Base-by-base conservation (phyloP, 352 stramenopile genomes). In the Bremia lactucae region DNA sequence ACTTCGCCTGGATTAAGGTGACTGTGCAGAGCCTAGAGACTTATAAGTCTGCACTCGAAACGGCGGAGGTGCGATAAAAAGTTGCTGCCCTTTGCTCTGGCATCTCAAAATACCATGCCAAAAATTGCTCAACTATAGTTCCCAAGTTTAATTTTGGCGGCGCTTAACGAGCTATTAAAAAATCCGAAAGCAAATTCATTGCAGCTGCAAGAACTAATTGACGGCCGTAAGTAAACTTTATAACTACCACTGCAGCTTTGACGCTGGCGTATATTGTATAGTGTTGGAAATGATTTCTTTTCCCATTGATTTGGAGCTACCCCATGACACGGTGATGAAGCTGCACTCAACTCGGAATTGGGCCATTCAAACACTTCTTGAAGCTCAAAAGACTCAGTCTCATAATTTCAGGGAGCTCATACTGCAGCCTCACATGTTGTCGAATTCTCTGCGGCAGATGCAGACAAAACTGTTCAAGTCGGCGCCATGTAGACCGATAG, bases 241-340 rank as follows among this genome's bases (percentile, higher is more conserved):
- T n/a, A n/a, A n/a, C n/a, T n/a, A n/a, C n/a, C 10, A 3, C 26
- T 15, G 9, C 9, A 26, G 9, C 3, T 18, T 18, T 45, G 20
- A 55, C 15, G 18, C 4, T 46, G 23, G 34, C 7, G 6, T 9
- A 43, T 24, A 14, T 3, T 26, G 33, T 47, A 3, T 20, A 74
- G 65, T 77, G 38, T 36, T 73, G 46, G 62, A 73, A 46, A 67
- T 77, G 62, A 63, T 68, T 16, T 56, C 55, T 25, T 56, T 69
- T 9, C 38, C 41, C 11, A 60, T 50, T 34, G 46, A 60, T 33
- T 25, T 36, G 25, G 52, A 53, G 22, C 29, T 53, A 15, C 39
- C 39, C 11, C 25, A 10, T 1, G 19, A 56, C 9, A 63, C 47
- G 3, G 38, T 62, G n/a, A 46, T 19, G 21, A 53, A 10, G 36